Base-by-base conservation (phyloP, 371 early-diverging fungal species). In the Basidiobolus meristosporus region DNA sequence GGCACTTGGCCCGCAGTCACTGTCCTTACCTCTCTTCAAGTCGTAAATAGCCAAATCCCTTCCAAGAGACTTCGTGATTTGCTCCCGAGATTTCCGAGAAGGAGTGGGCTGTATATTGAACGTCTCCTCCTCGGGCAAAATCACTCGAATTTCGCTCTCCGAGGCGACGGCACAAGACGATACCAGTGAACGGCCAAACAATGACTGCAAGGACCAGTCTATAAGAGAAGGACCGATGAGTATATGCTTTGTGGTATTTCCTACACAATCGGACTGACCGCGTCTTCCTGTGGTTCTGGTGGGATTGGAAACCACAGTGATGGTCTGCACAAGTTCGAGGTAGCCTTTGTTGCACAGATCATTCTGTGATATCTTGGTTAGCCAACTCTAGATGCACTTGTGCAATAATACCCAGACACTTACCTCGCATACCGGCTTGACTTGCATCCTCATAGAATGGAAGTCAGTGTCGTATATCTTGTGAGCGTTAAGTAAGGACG, bases 391-490 rank as follows among this genome's bases (percentile, higher is more conserved):
- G n/a, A n/a, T n/a, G n/a, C n/a, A n/a, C n/a, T n/a, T n/a, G n/a
- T n/a, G n/a, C n/a, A n/a, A n/a, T n/a, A n/a, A n/a, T n/a, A n/a
- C n/a, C n/a, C n/a, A n/a, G 11, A 9, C 17, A 33, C 55, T 57
- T 60, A 68, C 71, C 39, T 57, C 47, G 39, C 77, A 77, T 7
- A 62, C 49, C 1, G 65, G 67, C 32, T 53, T 59, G 12, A 68
- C 68, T 49, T 65, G 75, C 17, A 84, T 66, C 1, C 68, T 68
- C 85, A 92, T 87, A 1, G 91, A 84, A 47, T 88, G 85, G 46
- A 74, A 93, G 47, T 84, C 67, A 19, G 82, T 70, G 47, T 93
- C 86, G 49, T 78, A 91, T 5, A 96, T 64, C 30, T 68, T 66
- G 59, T 92, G 82, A 15, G 89, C 75, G 51, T 93, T 91, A 30